Evolutionary conservation across 768 basidiomycete genomes (phyloP), one percentile per base, ranked within the genome.

Genomic region (Brasilioporus rufonigricans): DNA sequence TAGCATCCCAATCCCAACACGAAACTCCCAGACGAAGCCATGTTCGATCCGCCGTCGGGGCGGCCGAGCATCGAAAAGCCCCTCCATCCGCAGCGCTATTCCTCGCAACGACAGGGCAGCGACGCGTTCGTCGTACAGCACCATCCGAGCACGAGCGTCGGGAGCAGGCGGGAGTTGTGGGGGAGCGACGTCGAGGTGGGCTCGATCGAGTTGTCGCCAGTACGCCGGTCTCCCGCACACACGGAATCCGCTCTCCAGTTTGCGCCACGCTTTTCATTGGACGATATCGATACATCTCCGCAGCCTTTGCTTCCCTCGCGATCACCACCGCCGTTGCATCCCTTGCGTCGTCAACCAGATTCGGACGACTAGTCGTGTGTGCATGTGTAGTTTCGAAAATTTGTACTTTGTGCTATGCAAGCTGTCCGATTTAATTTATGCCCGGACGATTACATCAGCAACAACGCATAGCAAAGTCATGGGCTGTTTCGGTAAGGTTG

Each of bases 281-380:
- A 66, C 18, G 60, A 56, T 16, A 19, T 26, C 24, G 24, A 39
- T 33, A 7, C 41, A 6, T 1, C 53, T 5, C 19, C 44, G 14
- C 57, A 48, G 18, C 29, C 50, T 18, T 32, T 48, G 11, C 53
- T 33, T 26, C 19, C 26, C 32, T 49, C 59, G 13, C 40, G 50
- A 6, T 61, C 62, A 19, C 56, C 58, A 1, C 39, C 59, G 18
- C 54, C 65, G 21, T 41, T 70, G 4, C 58, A 63, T 31, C 68
- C 68, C 1, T 21, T 68, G 54, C 67, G 68, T 44, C 68, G 67
- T 53, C 60, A 46, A 29, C 61, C 54, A 26, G 63, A 65, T 27
- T 23, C 27, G 9, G 50, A 50, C 5, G 39, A 18, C 3, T 45
- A 11, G 44, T 6, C 10, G 5, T 18, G 16, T 44, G 8, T 24